Conservation (phyloP, 441 rosid species). For the Hura crepitans region DNA sequence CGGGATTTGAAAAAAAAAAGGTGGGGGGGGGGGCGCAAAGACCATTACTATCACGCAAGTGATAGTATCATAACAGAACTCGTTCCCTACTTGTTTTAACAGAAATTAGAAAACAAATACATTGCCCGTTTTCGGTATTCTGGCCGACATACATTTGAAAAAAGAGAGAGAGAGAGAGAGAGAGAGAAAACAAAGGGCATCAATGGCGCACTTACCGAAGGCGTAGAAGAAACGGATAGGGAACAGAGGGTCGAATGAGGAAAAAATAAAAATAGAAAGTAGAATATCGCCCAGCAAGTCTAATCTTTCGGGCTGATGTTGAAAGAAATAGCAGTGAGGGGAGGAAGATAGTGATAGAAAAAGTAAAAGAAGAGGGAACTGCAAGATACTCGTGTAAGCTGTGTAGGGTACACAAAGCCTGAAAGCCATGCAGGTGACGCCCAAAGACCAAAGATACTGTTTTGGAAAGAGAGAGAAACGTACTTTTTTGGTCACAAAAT, state of each 20-base stretch:
- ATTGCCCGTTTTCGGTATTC: conserved; percentile 22
- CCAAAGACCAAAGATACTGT: conserved; percentile 8
- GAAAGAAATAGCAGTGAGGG: neutral
- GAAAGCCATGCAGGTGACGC: conserved; percentile 58
- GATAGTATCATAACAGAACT: neutral
- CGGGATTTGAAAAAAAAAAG: neutral
- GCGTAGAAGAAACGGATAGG: conserved; percentile 18
- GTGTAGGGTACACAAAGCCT: conserved; percentile 44
- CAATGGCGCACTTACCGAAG: conserved; percentile 34
- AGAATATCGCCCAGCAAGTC: conserved; percentile 5
- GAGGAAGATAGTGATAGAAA: conserved; percentile 15
- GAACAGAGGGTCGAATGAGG: conserved; percentile 26
- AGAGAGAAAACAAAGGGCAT: conserved; percentile 12
- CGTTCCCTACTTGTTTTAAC: conserved; percentile 2
- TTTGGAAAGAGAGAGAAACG: conserved; percentile 9
- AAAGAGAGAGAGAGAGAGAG: conserved; percentile 9
- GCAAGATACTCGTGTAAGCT: conserved; percentile 62
- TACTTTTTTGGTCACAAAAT: conserved; percentile 4
- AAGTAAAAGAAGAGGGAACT: conserved; percentile 32
- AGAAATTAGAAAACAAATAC: conserved; percentile 12
- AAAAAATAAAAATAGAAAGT: too few species aligned
- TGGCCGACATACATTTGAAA: neutral
- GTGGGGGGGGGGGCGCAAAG: neutral
- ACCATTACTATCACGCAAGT: neutral
- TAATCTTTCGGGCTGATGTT: neutral